These are phyloP conservation scores for Aspergillus puulaauensis DNA, from an alignment of 2,329 filamentous ascomycete genomes.

Conservation along the genomic window DNA sequence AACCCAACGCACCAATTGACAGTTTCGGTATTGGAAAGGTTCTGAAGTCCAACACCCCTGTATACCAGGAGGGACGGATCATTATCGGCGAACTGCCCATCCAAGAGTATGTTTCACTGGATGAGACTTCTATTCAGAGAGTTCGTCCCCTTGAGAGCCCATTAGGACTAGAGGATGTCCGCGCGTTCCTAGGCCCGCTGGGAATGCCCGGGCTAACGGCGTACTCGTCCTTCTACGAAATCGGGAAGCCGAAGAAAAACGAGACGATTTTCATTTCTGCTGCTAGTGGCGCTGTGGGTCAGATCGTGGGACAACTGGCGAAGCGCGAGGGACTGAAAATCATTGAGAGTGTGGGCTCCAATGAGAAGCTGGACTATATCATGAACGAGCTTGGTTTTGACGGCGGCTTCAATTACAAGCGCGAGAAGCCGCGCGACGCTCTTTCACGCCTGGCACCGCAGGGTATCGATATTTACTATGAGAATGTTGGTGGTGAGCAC, in stretches of 20 bases:
- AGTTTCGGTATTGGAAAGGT: constrained; percentile 68
- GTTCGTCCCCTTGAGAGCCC: constrained; percentile 67
- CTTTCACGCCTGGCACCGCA: constrained; percentile 70
- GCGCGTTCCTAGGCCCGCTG: constrained; percentile 70
- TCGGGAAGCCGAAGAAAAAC: constrained; percentile 71
- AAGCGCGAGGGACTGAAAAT: constrained; percentile 78
- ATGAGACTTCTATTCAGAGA: constrained; percentile 34
- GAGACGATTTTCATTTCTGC: constrained; percentile 82
- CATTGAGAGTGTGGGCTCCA: constrained; percentile 75
- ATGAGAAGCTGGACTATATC: constrained; percentile 78
- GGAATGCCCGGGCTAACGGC: constrained; percentile 78
- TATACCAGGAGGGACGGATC: constrained; percentile 67
- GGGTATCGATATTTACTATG: constrained; percentile 80
- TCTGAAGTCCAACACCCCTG: constrained; percentile 64
- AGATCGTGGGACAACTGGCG: constrained; percentile 78
- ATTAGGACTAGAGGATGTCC: constrained; percentile 47
- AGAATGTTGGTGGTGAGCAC: constrained; percentile 76
- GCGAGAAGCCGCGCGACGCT: constrained; percentile 67
- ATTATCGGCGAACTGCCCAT: constrained; percentile 60
- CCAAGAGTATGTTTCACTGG: constrained; percentile 67
- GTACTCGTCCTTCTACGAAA: constrained; percentile 71
- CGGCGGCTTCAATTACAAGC: constrained; percentile 85
- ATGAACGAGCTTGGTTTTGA: constrained; percentile 69
- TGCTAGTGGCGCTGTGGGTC: constrained; percentile 77
- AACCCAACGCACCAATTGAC: constrained; percentile 61